Evolutionary conservation across 441 rosid genomes (phyloP), one percentile per base, ranked within the genome.

Genomic region (Viola pubescens): DNA sequence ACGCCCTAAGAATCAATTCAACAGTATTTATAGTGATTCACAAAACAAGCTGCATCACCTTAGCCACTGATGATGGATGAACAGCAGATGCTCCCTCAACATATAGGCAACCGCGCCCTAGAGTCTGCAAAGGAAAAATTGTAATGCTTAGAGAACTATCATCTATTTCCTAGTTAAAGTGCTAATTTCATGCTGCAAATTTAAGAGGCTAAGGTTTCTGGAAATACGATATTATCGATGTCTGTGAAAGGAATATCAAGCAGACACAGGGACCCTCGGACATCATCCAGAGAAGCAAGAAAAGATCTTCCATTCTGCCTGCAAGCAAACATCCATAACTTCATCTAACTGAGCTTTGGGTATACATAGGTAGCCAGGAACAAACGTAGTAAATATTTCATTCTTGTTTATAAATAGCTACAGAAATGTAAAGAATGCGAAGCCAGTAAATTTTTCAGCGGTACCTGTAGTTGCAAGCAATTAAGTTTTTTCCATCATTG

Each of bases 391-490:
- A 60, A n/a, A 49, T 40, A 49, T 7, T 16, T 7, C 10, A 4
- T 52, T 26, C 37, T 0, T 52, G 4, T 0, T 2, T 7, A 52
- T 14, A 46, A 64, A 16, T 2, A 42, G 12, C 38, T 42, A 41
- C 11, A 41, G 19, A 13, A 13, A 49, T 45, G 51, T 45, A 42
- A 63, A 66, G 60, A 37, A 50, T 39, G 26, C 37, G 46, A 66
- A 37, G 41, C 56, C 63, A 51, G 45, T 49, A 56, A 59, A 9
- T 52, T 47, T 59, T 61, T 69, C 53, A 52, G 7, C 49, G 6
- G 64, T 77, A 92, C 97, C 96, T 84, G 72, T 83, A 87, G 81
- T 81, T 81, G 78, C 95, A 89, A 9, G 87, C 94, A 73, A 87
- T 80, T 66, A 86, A 26, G 70, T 80, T 81, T 67, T 81, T 78